Percentiles rank a stretch among this genome's conserved stretches.
Conservation (phyloP, 1,284 basidiomycete genomes). For the Mrakiaceae sp. region DNA sequence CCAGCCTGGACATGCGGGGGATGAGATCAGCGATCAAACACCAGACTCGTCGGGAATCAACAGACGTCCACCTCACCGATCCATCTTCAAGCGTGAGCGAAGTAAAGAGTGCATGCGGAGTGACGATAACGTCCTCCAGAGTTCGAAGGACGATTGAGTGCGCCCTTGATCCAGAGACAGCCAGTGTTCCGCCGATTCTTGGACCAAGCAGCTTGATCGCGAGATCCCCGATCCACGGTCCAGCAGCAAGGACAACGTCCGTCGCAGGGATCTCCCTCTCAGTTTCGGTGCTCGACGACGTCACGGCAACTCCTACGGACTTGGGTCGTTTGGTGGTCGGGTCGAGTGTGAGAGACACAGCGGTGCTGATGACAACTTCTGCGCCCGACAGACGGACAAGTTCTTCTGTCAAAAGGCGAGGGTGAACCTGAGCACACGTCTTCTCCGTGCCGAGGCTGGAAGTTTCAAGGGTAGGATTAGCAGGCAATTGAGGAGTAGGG, state of each 20-base stretch:
- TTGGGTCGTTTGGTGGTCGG: slow-evolving; percentile 21
- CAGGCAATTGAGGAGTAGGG: neutral
- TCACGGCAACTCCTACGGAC: slow-evolving; percentile 23
- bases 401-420: slow-evolving; percentile 62
- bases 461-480: neutral
- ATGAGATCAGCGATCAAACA: too few species aligned
- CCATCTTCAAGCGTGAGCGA: slow-evolving; percentile 41
- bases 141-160: slow-evolving; percentile 34
- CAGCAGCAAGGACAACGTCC: slow-evolving; percentile 59
- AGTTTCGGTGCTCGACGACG: slow-evolving; percentile 18
- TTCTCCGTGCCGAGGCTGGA: slow-evolving; percentile 31
- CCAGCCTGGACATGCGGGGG: neutral
- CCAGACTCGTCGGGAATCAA: too few species aligned
- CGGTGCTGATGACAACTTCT: slow-evolving; percentile 32
- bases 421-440: slow-evolving; percentile 68
- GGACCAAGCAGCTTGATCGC: slow-evolving; percentile 42
- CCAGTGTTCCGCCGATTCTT: slow-evolving; percentile 32
- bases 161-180: slow-evolving; percentile 37
- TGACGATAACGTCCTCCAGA: too few species aligned
- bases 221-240: slow-evolving; percentile 69
- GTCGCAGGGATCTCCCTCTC: slow-evolving; percentile 36
- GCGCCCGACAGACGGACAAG: slow-evolving; percentile 54
- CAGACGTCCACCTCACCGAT: slow-evolving; percentile 16
- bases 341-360: slow-evolving; percentile 22
- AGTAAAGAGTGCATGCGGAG: slow-evolving; percentile 39